Conservation (phyloP, 441 rosid genomes). For the Breynia disticha region DNA sequence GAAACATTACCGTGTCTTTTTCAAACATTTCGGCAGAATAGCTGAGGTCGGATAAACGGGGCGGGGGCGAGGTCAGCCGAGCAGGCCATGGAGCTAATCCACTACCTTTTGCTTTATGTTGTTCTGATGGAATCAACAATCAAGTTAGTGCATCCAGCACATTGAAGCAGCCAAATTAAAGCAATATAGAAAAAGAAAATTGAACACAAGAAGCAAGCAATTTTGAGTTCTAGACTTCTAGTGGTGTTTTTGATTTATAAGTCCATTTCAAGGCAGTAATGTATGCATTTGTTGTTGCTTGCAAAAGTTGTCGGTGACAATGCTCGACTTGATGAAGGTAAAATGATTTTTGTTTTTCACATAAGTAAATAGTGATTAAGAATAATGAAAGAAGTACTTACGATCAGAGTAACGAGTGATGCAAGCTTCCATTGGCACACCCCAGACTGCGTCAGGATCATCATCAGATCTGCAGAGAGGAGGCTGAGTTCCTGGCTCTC, state of each 20-base stretch:
- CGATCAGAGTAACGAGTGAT: slow-evolving; percentile 82
- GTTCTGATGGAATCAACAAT: slow-evolving; percentile 33
- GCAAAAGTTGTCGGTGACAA: too few relatives aligned
- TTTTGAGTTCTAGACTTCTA: too few relatives aligned
- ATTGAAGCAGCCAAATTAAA: too few relatives aligned
- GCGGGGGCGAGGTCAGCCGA: slow-evolving; percentile 70
- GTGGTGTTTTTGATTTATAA: too few relatives aligned
- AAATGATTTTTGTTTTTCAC: not conserved
- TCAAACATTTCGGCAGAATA: slow-evolving; percentile 65
- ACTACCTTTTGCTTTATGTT: slow-evolving; percentile 67
- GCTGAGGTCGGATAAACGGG: slow-evolving; percentile 87
- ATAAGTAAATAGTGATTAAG: not conserved
- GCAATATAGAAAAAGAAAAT: too few relatives aligned
- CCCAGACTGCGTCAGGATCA: slow-evolving; percentile 67
- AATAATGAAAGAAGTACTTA: slow-evolving; percentile 30
- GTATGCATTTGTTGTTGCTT: too few relatives aligned
- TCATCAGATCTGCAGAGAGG: slow-evolving; percentile 60
- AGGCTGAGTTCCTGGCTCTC: slow-evolving; percentile 69
- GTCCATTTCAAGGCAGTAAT: too few relatives aligned
- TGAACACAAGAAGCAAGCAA: too few relatives aligned
- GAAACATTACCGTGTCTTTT: slow-evolving; percentile 58
- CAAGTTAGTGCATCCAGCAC: not conserved
- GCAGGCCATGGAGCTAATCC: slow-evolving; percentile 99
- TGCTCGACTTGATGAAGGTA: too few relatives aligned
- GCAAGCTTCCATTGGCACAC: slow-evolving; percentile 89